Evolutionary conservation across 768 basidiomycete genomes (phyloP).

Genomic region (Mycena galericulata): DNA sequence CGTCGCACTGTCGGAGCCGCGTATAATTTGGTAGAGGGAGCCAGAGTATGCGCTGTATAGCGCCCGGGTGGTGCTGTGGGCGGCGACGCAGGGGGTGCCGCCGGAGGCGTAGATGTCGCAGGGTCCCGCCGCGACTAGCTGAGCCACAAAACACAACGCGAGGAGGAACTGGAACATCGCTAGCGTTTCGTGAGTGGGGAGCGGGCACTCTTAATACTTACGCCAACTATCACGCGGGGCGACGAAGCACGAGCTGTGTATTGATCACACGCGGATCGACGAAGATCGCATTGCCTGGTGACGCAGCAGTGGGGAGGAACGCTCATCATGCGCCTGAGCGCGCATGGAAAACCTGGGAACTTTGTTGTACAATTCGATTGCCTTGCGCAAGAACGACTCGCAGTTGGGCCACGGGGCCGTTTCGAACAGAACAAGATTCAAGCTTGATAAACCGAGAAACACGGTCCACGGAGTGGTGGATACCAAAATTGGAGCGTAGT

Average conservation of each 20-base stretch:
- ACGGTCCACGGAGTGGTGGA: conserved; percentile 1
- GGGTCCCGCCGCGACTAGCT: background rate
- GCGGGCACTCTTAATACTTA: conserved; percentile 7
- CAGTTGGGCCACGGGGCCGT: conserved; percentile 17
- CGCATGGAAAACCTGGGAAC: conserved; percentile 16
- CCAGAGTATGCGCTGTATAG: conserved; percentile 27
- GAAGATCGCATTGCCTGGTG: conserved; percentile 15
- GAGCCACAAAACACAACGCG: background rate
- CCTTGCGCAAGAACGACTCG: conserved; percentile 9
- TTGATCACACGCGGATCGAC: conserved; percentile 9
- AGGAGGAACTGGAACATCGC: conserved; percentile 11
- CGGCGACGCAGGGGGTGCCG: background rate
- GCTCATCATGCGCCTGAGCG: conserved; percentile 17
- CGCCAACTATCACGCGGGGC: background rate
- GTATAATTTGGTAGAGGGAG: conserved; percentile 29
- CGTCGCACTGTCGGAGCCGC: conserved; percentile 28
- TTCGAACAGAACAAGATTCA: conserved; percentile 18
- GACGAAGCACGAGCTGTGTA: conserved; percentile 3
- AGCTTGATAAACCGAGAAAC: conserved; percentile 8
- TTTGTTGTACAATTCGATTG: no score
- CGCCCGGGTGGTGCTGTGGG: no score
- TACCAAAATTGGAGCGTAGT: background rate
- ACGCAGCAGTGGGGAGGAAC: conserved; percentile 16
- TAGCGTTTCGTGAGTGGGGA: conserved; percentile 16
- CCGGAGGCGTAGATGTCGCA: background rate